A percentile compares a stretch with the other conserved stretches of the same genome.
Conservation (phyloP, 805 yeast genomes). For the Vanderwaltozyma yarrowii region DNA sequence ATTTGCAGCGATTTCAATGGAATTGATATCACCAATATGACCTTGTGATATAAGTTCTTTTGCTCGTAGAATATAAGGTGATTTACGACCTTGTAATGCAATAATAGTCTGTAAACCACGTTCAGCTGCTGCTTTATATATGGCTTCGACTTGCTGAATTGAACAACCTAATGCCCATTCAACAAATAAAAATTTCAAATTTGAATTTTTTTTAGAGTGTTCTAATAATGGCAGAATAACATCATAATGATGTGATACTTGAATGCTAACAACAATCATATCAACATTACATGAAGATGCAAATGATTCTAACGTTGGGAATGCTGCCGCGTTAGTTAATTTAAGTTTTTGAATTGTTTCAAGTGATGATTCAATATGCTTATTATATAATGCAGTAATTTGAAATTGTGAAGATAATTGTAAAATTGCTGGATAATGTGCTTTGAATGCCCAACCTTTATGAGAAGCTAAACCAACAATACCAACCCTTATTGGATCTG, state of each 20-base stretch:
- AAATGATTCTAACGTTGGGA: constrained; percentile 17
- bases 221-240: constrained; percentile 15
- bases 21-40: constrained; percentile 24
- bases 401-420: constrained; percentile 24
- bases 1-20: constrained; percentile 24
- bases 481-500: constrained; percentile 22
- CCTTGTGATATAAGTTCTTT: constrained; percentile 24
- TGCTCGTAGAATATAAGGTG: constrained; percentile 24
- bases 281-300: constrained; percentile 17
- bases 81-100: constrained; percentile 24
- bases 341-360: constrained; percentile 18
- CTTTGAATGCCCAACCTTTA: constrained; percentile 26
- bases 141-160: constrained; percentile 19
- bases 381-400: constrained; percentile 20
- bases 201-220: constrained; percentile 14
- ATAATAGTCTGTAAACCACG: constrained; percentile 24
- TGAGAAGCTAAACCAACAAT: constrained; percentile 18
- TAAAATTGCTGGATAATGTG: constrained; percentile 23
- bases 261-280: constrained; percentile 20
- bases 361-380: constrained; percentile 12
- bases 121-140: constrained; percentile 16
- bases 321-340: constrained; percentile 19
- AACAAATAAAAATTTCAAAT: constrained; percentile 19
- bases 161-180: constrained; percentile 24
- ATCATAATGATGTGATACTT: constrained; percentile 13